phyloP scores from a whole-genome alignment of 2,329 filamentous ascomycete species.

The Aspergillus niger region DNA sequence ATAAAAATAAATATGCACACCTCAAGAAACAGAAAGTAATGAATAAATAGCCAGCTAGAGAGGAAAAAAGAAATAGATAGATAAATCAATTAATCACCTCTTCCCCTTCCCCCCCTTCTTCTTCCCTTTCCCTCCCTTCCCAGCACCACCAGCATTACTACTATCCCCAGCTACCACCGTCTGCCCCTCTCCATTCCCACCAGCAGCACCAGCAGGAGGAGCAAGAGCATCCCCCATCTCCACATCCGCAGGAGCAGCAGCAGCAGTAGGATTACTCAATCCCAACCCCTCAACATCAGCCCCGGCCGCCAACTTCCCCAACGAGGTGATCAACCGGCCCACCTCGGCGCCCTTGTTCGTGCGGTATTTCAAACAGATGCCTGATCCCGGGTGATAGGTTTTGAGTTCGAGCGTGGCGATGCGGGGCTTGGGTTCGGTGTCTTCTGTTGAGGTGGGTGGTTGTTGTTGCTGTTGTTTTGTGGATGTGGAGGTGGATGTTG shows the following conservation, averaged over 20 bases:
- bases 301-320: constrained; percentile 72
- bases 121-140: constrained; percentile 38
- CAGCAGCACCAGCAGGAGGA: constrained; percentile 16
- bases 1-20: no score
- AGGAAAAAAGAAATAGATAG: no score
- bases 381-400: constrained; percentile 81
- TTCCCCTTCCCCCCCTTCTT: constrained; percentile 75
- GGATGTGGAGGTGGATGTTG: constrained; percentile 17
- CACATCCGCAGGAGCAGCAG: constrained; percentile 26
- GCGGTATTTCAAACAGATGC: constrained; percentile 83
- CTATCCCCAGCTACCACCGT: constrained; percentile 30
- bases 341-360: constrained; percentile 93
- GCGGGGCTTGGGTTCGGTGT: constrained; percentile 33
- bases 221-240: constrained; percentile 38
- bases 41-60: neutral
- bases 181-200: constrained; percentile 13
- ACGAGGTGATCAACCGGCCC: constrained; percentile 71
- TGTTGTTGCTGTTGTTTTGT: constrained; percentile 31
- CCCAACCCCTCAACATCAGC: constrained; percentile 62
- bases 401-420: constrained; percentile 78
- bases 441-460: constrained; percentile 32
- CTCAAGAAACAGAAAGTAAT: neutral
- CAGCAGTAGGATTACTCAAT: constrained; percentile 30
- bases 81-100: constrained; percentile 52
- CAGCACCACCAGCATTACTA: constrained; percentile 17